Evolutionary conservation across 495 filamentous ascomycete genomes (phyloP), one percentile per base, ranked within the genome.

Genomic region (Aspergillus asperescens): DNA sequence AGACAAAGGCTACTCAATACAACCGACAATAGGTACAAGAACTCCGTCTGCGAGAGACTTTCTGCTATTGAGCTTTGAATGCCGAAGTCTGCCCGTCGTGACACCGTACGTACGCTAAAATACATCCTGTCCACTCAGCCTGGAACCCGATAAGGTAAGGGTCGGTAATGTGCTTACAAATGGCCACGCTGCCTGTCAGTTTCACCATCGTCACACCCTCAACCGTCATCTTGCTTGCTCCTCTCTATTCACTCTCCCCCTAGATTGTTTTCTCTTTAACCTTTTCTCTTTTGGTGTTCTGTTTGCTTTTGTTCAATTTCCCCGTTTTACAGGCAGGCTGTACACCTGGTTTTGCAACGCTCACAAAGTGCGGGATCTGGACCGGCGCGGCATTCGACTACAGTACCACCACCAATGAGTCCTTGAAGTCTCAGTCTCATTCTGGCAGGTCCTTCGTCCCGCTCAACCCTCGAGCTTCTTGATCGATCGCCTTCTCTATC

Each of bases 361-460:
- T 15, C 50, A 27, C 28, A 18, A 16, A 47, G 23, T 29, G 34
- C 4, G 13, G 15, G 2, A 31, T 34, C 31, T 34, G 24, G 18
- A 39, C 43, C 25, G 22, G 19, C 15, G 78, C 77, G 77, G 40
- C 43, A 12, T 31, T 41, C 23, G 39, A 40, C 37, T 35, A 35
- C 32, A 4, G 13, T 35, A n/a, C n/a, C 48, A 48, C 18, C 45
- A 53, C 52, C 49, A 42, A 62, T 62, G 59, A 50, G 39, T 25
- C 25, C 48, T 54, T 62, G 52, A 56, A 43, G 19, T 12, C 31
- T 48, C 5, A 18, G 15, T 20, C 9, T 27, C 31, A 44, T 54
- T 44, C 52, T 45, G 16, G 13, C 15, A 44, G 57, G 57, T 48
- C 51, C 39, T 28, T 28, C 22, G 25, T 44, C 10, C 29, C 28